Conservation (phyloP, 2,329 filamentous ascomycete species). For the Simplicillium sp. region DNA sequence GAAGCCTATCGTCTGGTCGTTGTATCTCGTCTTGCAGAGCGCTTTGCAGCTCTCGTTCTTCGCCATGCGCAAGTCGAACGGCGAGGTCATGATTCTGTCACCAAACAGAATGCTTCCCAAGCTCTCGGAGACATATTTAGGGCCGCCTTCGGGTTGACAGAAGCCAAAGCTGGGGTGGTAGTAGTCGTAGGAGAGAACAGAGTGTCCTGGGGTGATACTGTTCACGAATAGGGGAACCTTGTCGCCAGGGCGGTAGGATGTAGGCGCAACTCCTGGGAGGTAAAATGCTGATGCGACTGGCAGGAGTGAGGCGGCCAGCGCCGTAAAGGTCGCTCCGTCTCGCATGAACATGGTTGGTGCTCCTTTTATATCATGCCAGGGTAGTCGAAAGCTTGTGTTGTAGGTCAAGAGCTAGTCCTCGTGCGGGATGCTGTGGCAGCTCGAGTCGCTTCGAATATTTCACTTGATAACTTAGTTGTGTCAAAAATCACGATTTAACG, state of each 20-base stretch:
- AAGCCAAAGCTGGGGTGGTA: constrained; percentile 84
- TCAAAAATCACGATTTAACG: too few relatives aligned
- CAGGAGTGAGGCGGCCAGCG: constrained; percentile 40
- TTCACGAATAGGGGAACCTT: constrained; percentile 86
- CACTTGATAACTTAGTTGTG: too few relatives aligned
- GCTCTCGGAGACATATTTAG: constrained; percentile 68
- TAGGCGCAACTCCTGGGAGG: constrained; percentile 89
- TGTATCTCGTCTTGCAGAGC: constrained; percentile 60
- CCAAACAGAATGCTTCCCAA: constrained; percentile 95
- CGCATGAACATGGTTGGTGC: constrained; percentile 32
- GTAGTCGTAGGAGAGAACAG: constrained; percentile 94
- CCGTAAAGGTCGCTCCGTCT: constrained; percentile 33
- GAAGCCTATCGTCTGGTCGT: constrained; percentile 60
- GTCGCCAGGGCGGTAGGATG: constrained; percentile 75
- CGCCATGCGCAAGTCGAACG: constrained; percentile 80
- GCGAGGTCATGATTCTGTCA: constrained; percentile 94
- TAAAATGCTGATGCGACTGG: constrained; percentile 70
- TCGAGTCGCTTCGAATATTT: too few relatives aligned
- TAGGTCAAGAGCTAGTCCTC: constrained; percentile 1
- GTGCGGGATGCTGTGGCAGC: background rate
- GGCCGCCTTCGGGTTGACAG: constrained; percentile 69
- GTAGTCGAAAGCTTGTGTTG: constrained; percentile 1
- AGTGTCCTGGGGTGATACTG: constrained; percentile 81
- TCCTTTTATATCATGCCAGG: constrained; percentile 16
- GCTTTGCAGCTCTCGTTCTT: constrained; percentile 80